Conservation (phyloP, 2,329 filamentous ascomycete species). For the Sordariomycetes sp. region DNA sequence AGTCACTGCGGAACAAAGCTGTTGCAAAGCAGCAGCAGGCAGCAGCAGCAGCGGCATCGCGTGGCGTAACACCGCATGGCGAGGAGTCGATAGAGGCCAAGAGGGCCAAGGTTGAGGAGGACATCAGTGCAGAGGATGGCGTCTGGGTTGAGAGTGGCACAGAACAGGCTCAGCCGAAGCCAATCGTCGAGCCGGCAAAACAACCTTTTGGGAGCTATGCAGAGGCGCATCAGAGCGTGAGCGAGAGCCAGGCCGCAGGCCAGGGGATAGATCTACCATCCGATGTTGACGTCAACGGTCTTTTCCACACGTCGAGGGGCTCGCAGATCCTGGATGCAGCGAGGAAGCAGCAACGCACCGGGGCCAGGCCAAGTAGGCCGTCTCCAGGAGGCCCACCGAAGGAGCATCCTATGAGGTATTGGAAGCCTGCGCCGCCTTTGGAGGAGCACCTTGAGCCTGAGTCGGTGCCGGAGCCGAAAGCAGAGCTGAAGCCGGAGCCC, state of each 20-base stretch:
- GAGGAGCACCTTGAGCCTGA: constrained; percentile 3
- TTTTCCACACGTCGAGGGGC: constrained; percentile 37
- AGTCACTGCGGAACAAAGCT: constrained; percentile 19
- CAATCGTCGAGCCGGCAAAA: not conserved
- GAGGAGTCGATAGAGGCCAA: not conserved
- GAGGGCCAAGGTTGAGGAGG: not conserved
- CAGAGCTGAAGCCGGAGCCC: not conserved
- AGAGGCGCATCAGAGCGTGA: constrained; percentile 1
- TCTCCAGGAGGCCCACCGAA: constrained; percentile 14
- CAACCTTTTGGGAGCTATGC: not conserved
- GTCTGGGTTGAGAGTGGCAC: too few species aligned
- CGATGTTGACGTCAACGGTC: constrained; percentile 32
- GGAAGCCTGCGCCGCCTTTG: constrained; percentile 1
- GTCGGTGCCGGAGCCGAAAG: constrained; percentile 4
- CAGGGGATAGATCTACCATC: constrained; percentile 24
- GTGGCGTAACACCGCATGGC: not conserved
- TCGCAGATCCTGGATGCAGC: constrained; percentile 32
- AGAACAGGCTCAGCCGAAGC: not conserved
- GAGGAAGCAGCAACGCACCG: constrained; percentile 14
- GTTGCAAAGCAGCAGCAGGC: constrained; percentile 5
- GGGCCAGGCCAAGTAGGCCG: constrained; percentile 3
- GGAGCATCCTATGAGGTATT: constrained; percentile 23
- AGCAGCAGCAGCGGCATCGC: not conserved
- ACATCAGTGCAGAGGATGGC: too few species aligned
- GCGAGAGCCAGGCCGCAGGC: constrained; percentile 4